Evolutionary conservation across 345 rosid species (phyloP), one percentile per base, ranked within the genome.

Genomic region (Rhodamnia argentea): DNA sequence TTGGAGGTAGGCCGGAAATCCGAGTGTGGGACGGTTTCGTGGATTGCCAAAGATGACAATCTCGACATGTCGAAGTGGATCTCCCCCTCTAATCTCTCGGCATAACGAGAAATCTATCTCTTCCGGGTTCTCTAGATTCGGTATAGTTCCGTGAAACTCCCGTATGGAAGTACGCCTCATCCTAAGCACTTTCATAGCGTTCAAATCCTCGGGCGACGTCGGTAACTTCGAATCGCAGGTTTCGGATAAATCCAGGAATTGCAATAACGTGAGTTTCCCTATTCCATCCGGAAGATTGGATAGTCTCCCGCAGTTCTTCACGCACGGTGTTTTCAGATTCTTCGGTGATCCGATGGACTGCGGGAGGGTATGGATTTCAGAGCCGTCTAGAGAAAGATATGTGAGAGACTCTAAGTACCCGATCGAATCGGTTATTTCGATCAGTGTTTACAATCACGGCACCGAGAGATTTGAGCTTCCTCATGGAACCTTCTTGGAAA

Each of bases 371-470:
- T 1, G 0, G 1, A 57, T 57, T 57, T 4, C 1, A 57, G 27
- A 1, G 6, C 0, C 1, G 1, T 57, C 60, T 1, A 57, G 27
- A 24, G 27, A 5, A 5, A 24, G 60, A 57, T 24, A 57, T 0
- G 1, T 4, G 14, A 57, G 60, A 57, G 27, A 57, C 27, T 10
- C 4, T 2, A 57, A 57, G 60, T 10, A 10, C 5, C 1, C 0
- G 27, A 24, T 2, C 27, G 1, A 2, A 57, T 24, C 3, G 62
- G 62, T 4, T 24, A 24, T 2, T 0, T 24, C 3, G 2, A 1
- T 10, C 27, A 57, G 0, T 24, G 0, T 0, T 0, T 0, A 57
- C 62, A 57, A 0, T 24, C 0, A 5, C 62, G 0, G 62, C 62
- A 57, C 62, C 10, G 7, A 57, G 62, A 57, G 1, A 24, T 58